phyloP scores from a whole-genome alignment of 192 early-diverging fungal genomes.

The Backusella morwellensis region DNA sequence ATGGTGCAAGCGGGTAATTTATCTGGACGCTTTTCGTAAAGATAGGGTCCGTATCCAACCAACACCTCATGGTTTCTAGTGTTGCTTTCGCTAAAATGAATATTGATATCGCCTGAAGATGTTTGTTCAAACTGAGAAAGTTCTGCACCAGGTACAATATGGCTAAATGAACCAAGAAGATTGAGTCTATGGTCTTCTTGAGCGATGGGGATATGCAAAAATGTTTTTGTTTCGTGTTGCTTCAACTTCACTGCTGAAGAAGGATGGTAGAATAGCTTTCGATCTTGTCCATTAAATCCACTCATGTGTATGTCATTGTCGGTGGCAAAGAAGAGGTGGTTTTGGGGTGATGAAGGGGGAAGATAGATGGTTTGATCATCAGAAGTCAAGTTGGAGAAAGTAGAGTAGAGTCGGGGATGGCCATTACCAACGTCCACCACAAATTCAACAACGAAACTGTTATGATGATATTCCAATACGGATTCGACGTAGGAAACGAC shows the following conservation, averaged over 20 bases:
- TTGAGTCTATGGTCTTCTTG: background rate
- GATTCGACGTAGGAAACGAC: constrained; percentile 9
- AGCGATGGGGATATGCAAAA: constrained; percentile 31
- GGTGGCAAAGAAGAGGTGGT: constrained; percentile 18
- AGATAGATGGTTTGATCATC: constrained; percentile 39
- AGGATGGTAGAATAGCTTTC: constrained; percentile 35
- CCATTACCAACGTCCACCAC: background rate
- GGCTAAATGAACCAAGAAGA: constrained; percentile 32
- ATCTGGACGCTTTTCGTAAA: background rate
- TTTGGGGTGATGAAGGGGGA: constrained; percentile 18
- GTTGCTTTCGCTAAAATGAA: constrained; percentile 2
- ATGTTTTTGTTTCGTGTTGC: constrained; percentile 40
- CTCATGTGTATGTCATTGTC: constrained; percentile 10
- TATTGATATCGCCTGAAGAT: constrained; percentile 2
- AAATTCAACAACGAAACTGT: constrained; percentile 40
- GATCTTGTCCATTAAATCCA: constrained; percentile 15
- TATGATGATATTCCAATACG: constrained; percentile 24
- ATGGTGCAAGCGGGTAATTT: background rate
- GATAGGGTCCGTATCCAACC: constrained; percentile 9
- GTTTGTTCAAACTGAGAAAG: background rate
- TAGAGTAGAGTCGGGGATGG: constrained; percentile 21
- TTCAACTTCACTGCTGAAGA: constrained; percentile 31
- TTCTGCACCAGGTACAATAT: constrained; percentile 39
- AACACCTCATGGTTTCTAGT: constrained; percentile 10
- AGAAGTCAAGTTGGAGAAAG: constrained; percentile 38